Evolutionary conservation across 2,329 filamentous ascomycete genomes (phyloP), one percentile per base, ranked within the genome.

Genomic region (Decorospora gaudefroyi): DNA sequence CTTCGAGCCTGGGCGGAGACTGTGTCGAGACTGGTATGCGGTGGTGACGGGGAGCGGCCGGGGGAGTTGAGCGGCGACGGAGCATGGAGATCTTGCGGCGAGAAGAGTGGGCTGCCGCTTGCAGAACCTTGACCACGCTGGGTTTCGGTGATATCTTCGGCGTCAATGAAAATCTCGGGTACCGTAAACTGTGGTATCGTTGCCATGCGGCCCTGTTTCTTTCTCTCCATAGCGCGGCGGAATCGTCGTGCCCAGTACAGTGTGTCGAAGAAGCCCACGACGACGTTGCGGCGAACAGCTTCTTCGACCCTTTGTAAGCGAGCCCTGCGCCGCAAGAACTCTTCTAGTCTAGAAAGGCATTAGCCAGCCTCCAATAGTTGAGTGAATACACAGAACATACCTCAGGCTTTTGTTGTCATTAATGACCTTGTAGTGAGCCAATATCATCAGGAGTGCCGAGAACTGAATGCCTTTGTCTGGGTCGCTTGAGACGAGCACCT

Each of bases 381-480:
- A 4, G 12, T 23, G 18, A n/a, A 3, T 10, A n/a, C 11, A 12
- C 22, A 6, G 13, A 15, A 46, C 57, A 66, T 74, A 88, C 85
- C 81, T 86, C 64, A 99, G 75, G 71, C 90, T 96, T 78, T 96
- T 96, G 75, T 87, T 96, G 71, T 99, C 93, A 57, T 86, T 96
- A 68, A 99, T 99, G 64, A 99, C 90, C 64, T 97, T 99, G 78
- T 99, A 95, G 71, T 99, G 93, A 22, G 95, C 92, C 44, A 99
- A 78, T 49, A 95, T 95, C 87, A 99, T 93, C 37, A 99, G 78
- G 15, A 96, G 86, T 5, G 87, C 86, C 3, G 90, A 93, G 69
- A 99, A 99, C 0, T 88, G 86, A 47, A 99, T 95, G 33, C 93
- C 93, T 51, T 83, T 82, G 62, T 95, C 89, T 1, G 86, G 87